phyloP scores from a whole-genome alignment of 768 basidiomycete genomes.

The Collybia nuda region DNA sequence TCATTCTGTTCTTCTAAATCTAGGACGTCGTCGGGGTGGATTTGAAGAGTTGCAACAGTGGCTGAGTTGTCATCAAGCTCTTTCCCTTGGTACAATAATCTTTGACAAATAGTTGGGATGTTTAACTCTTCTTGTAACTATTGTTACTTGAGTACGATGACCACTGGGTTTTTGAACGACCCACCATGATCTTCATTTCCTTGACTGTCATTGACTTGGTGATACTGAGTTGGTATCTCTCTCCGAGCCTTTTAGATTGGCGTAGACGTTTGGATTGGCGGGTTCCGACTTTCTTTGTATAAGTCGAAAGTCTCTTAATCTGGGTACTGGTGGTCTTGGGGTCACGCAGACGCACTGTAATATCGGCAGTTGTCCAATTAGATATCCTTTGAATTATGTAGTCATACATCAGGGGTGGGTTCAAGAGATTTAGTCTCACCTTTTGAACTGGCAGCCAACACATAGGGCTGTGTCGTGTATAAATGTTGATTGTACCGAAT shows the following conservation, averaged over 20 bases:
- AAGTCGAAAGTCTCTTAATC: constrained; percentile 15
- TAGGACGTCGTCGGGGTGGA: constrained; percentile 58
- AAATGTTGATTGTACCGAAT: constrained; percentile 33
- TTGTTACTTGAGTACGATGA: constrained; percentile 1
- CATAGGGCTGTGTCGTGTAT: constrained; percentile 56
- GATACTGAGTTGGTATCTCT: constrained; percentile 52
- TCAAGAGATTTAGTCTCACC: constrained; percentile 32
- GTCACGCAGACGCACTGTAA: constrained; percentile 50
- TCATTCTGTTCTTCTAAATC: constrained; percentile 67
- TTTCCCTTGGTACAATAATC: constrained; percentile 57
- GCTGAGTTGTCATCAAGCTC: constrained; percentile 67
- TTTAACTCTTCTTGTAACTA: constrained; percentile 63
- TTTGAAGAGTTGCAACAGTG: constrained; percentile 53
- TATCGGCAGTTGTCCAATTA: constrained; percentile 60
- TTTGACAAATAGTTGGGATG: constrained; percentile 78
- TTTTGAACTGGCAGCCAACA: constrained; percentile 55
- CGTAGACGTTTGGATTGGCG: constrained; percentile 76
- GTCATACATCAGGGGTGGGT: neutral
- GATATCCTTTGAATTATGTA: constrained; percentile 37
- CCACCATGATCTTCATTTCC: constrained; percentile 74
- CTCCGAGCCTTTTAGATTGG: constrained; percentile 49
- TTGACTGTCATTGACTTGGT: constrained; percentile 69
- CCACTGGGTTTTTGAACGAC: constrained; percentile 17
- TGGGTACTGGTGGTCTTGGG: constrained; percentile 15
- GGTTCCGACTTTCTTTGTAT: constrained; percentile 40